Percentiles rank a stretch among this genome's conserved stretches.
phyloP scores from a whole-genome alignment of 192 early-diverging fungal species.

The Paraglomus brasilianum region DNA sequence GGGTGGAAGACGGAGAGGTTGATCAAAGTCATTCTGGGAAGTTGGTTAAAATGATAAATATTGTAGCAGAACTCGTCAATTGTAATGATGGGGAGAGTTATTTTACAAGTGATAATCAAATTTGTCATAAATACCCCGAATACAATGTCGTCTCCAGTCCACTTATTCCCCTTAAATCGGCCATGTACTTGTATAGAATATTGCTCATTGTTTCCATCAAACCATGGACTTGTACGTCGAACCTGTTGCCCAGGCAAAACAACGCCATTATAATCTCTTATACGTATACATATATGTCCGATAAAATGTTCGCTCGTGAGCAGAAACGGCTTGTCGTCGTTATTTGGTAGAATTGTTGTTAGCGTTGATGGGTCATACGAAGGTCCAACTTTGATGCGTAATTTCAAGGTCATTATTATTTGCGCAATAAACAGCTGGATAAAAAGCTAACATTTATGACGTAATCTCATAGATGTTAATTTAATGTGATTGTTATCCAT shows the following conservation, averaged over 20 bases:
- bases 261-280: constrained; percentile 63
- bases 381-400: constrained; percentile 42
- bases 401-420: constrained; percentile 31
- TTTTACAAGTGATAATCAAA: neutral
- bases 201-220: constrained; percentile 56
- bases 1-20: constrained; percentile 64
- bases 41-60: neutral
- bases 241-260: constrained; percentile 40
- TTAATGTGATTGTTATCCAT: neutral
- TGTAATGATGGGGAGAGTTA: neutral
- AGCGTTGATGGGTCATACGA: constrained; percentile 38
- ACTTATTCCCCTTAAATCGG: constrained; percentile 67
- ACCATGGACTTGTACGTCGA: constrained; percentile 41
- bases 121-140: constrained; percentile 55
- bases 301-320: constrained; percentile 65
- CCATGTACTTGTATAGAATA: constrained; percentile 74
- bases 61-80: neutral
- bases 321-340: constrained; percentile 59
- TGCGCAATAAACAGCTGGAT: neutral
- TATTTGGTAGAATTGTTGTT: constrained; percentile 52
- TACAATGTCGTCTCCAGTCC: constrained; percentile 63
- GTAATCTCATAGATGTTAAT: neutral
- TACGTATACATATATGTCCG: constrained; percentile 64
- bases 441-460: neutral
- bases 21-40: constrained; percentile 63